Evolutionary conservation across 257 asterid species (phyloP).

Genomic region (Verbascum thapsus): DNA sequence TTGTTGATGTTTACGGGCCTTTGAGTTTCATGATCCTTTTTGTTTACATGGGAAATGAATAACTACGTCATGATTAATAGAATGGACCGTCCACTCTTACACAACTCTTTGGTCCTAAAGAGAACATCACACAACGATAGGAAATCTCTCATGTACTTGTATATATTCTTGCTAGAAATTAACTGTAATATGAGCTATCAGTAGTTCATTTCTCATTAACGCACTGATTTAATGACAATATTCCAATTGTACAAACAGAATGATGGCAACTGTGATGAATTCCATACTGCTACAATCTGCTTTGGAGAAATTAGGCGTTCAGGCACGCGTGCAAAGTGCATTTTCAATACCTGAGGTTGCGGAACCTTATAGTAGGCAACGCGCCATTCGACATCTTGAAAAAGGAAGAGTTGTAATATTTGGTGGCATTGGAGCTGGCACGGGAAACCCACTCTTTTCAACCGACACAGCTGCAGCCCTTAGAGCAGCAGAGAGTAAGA

Average conservation of each 20-base stretch:
- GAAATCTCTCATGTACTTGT: too few relatives aligned
- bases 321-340: conserved; percentile 86
- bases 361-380: conserved; percentile 84
- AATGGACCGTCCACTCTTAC: too few relatives aligned
- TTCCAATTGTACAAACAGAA: conserved; percentile 52
- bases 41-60: too few relatives aligned
- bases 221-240: conserved; percentile 34
- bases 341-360: conserved; percentile 90
- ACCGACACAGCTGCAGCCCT: conserved; percentile 97
- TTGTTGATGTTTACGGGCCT: too few relatives aligned
- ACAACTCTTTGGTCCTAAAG: too few relatives aligned
- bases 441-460: conserved; percentile 86
- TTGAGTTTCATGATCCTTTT: too few relatives aligned
- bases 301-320: conserved; percentile 82
- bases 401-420: conserved; percentile 95
- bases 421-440: conserved; percentile 93
- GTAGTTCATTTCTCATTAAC: conserved; percentile 19
- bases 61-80: too few relatives aligned
- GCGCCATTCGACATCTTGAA: conserved; percentile 92
- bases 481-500: conserved; percentile 86
- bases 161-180: too few relatives aligned
- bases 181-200: too few relatives aligned
- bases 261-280: conserved; percentile 99
- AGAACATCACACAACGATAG: too few relatives aligned
- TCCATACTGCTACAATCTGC: conserved; percentile 89